Evolutionary conservation across 768 basidiomycete species (phyloP).

Genomic region (Tremella fuciformis): DNA sequence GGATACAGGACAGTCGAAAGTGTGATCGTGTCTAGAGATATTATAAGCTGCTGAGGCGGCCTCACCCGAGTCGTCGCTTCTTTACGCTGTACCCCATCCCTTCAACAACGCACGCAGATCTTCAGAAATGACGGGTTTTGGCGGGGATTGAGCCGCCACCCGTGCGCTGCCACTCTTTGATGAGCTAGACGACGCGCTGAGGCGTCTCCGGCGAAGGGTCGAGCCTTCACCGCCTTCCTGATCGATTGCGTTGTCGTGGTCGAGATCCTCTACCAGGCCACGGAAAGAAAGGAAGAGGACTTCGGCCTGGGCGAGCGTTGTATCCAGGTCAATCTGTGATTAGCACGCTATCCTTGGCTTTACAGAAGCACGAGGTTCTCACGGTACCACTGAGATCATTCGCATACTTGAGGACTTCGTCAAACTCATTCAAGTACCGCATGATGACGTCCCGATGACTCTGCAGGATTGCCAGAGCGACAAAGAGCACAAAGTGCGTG

Average conservation of each 20-base stretch:
- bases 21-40: no score
- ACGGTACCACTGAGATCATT: slow-evolving; percentile 47
- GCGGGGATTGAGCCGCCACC: not conserved
- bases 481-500: slow-evolving; percentile 81
- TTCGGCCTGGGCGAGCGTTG: slow-evolving; percentile 92
- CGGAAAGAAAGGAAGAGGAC: slow-evolving; percentile 91
- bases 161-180: not conserved
- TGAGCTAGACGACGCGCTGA: slow-evolving; percentile 1
- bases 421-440: slow-evolving; percentile 76
- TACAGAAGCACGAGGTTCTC: slow-evolving; percentile 13
- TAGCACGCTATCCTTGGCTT: not conserved
- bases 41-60: no score
- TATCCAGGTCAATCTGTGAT: slow-evolving; percentile 76
- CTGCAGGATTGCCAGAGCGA: slow-evolving; percentile 89
- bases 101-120: slow-evolving; percentile 1
- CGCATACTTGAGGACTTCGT: slow-evolving; percentile 59
- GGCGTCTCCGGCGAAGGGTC: not conserved
- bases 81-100: not conserved
- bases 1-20: no score
- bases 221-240: slow-evolving; percentile 1
- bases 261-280: slow-evolving; percentile 82
- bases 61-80: no score
- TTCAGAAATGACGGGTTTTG: slow-evolving; percentile 1
- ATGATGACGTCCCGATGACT: slow-evolving; percentile 93
- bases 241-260: slow-evolving; percentile 51